phyloP scores from a whole-genome alignment of 208 protist genomes.

The Novymonas esmeraldas region DNA sequence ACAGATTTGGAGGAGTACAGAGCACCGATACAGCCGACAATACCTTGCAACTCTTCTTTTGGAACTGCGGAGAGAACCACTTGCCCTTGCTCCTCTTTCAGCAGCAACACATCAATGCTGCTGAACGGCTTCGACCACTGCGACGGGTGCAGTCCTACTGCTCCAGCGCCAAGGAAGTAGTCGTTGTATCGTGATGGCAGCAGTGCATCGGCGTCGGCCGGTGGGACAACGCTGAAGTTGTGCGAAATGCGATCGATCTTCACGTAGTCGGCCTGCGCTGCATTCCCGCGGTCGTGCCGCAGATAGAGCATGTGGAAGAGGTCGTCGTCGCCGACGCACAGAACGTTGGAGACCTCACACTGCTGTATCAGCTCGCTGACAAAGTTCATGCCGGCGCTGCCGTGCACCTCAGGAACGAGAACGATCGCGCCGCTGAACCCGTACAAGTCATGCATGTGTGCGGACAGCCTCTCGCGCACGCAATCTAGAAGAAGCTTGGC shows the following conservation, averaged over 20 bases:
- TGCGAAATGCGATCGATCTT: conserved; percentile 69
- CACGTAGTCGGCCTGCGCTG: conserved; percentile 20
- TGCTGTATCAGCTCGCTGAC: conserved; percentile 61
- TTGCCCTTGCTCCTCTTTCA: conserved; percentile 67
- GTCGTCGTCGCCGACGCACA: conserved; percentile 79
- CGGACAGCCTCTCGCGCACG: conserved; percentile 45
- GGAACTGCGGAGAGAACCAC: conserved; percentile 53
- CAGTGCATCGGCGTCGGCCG: conserved; percentile 30
- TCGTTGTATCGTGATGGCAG: conserved; percentile 51
- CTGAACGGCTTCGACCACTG: conserved; percentile 66
- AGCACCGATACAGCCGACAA: conserved; percentile 80
- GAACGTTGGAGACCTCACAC: conserved; percentile 65
- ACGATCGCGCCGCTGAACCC: conserved; percentile 77
- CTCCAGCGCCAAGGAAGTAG: conserved; percentile 76
- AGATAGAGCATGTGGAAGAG: conserved; percentile 67
- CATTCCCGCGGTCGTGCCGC: conserved; percentile 31
- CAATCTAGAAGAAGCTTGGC: conserved; percentile 37
- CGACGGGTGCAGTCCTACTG: conserved; percentile 63
- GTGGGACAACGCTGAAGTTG: conserved; percentile 43
- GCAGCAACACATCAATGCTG: conserved; percentile 63
- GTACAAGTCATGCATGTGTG: conserved; percentile 56
- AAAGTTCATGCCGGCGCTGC: conserved; percentile 65
- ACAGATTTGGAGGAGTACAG: conserved; percentile 47
- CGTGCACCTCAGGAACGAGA: conserved; percentile 68
- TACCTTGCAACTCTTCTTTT: conserved; percentile 56